Conservation (phyloP, 148 eudicot genomes). For the Camellia japonica region DNA sequence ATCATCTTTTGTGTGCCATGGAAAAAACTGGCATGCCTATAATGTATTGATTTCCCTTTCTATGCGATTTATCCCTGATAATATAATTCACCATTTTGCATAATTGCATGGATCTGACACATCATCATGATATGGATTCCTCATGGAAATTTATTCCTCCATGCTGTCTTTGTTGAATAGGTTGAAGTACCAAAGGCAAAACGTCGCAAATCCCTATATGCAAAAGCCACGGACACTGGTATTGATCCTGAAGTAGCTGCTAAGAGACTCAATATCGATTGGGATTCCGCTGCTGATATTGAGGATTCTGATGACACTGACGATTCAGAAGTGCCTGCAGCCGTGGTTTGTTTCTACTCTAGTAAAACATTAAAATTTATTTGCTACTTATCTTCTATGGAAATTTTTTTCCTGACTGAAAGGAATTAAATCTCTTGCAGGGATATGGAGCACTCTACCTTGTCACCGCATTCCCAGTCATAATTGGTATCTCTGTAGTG, state of each 20-base stretch:
- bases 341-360: slow-evolving; percentile 47
- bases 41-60: not conserved
- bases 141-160: slow-evolving; percentile 10
- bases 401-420: not conserved
- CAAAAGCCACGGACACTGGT: slow-evolving; percentile 87
- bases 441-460: slow-evolving; percentile 85
- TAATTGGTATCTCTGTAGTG: slow-evolving; percentile 82
- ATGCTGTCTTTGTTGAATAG: slow-evolving; percentile 29
- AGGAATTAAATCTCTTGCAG: slow-evolving; percentile 32
- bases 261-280: slow-evolving; percentile 76
- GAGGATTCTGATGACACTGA: slow-evolving; percentile 42
- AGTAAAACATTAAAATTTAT: slow-evolving; percentile 1
- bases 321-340: slow-evolving; percentile 66
- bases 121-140: slow-evolving; percentile 1
- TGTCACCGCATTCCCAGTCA: slow-evolving; percentile 75
- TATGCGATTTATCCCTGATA: not conserved
- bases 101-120: not conserved
- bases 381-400: not conserved
- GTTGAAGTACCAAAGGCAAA: slow-evolving; percentile 54
- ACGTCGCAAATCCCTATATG: slow-evolving; percentile 71
- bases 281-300: slow-evolving; percentile 97
- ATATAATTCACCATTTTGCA: not conserved
- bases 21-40: not conserved
- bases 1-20: not conserved
- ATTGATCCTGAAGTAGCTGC: slow-evolving; percentile 84